Evolutionary conservation across 495 filamentous ascomycete genomes (phyloP).

Genomic region (Haplographium delicatum): DNA sequence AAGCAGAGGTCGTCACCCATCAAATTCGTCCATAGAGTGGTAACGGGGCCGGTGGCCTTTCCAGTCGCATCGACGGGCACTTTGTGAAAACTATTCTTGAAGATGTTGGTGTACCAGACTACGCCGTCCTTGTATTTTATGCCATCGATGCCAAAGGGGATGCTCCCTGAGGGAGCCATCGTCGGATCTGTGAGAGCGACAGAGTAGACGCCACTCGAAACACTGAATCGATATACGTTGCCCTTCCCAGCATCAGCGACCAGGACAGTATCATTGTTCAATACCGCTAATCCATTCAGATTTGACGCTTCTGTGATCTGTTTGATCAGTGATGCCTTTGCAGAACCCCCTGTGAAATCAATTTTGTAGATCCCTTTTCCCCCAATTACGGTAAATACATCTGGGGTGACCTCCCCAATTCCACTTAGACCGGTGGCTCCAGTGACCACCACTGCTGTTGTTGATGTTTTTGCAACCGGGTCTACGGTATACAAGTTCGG

Average conservation of each 20-base stretch:
- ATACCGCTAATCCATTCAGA: conserved; percentile 35
- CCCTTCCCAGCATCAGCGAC: conserved; percentile 36
- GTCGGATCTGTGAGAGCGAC: conserved; percentile 30
- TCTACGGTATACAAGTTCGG: conserved; percentile 31
- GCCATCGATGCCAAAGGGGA: conserved; percentile 35
- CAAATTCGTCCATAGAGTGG: conserved; percentile 1
- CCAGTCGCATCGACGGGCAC: not conserved
- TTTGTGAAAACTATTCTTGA: not conserved
- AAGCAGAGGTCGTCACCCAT: conserved; percentile 38
- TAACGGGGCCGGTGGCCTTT: not conserved
- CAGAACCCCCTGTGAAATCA: conserved; percentile 30
- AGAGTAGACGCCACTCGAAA: conserved; percentile 27
- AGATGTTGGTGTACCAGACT: conserved; percentile 36
- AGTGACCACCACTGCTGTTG: conserved; percentile 29
- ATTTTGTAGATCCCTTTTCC: conserved; percentile 37
- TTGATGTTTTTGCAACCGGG: conserved; percentile 29
- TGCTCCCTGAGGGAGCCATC: conserved; percentile 19
- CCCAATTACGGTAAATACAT: conserved; percentile 38
- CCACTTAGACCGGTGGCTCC: conserved; percentile 34
- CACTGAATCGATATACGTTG: conserved; percentile 30
- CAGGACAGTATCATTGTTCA: conserved; percentile 35
- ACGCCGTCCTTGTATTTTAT: conserved; percentile 29
- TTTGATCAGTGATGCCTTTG: conserved; percentile 32
- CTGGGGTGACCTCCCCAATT: conserved; percentile 36
- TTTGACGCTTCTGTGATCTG: conserved; percentile 34